Evolutionary conservation across 2,329 filamentous ascomycete species (phyloP).

Genomic region (Calonectria pauciramosa): DNA sequence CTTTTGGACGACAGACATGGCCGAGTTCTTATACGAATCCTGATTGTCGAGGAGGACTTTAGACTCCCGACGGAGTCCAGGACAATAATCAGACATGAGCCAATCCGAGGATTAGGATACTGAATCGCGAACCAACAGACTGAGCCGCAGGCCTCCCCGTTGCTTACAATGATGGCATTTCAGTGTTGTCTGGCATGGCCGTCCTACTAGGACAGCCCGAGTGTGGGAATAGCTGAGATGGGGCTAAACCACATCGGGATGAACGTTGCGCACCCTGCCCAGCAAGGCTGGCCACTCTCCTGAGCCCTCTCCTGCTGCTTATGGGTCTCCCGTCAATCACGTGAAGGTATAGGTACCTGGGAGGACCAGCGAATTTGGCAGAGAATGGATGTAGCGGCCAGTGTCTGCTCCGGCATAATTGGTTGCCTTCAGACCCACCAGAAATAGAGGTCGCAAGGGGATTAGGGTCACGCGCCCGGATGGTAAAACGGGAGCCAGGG

Average conservation of each 20-base stretch:
- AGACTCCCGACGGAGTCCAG: neutral
- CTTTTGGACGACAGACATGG: neutral
- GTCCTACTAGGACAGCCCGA: neutral
- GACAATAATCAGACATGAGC: neutral
- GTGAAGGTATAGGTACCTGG: no score
- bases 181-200: neutral
- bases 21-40: constrained; percentile 4
- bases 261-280: constrained; percentile 2
- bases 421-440: no score
- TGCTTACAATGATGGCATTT: constrained; percentile 3
- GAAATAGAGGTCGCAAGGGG: no score
- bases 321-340: no score
- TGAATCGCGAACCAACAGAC: neutral
- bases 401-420: no score
- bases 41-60: neutral
- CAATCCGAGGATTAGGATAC: neutral
- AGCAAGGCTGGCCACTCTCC: neutral
- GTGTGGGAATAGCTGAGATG: neutral
- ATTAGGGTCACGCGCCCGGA: neutral
- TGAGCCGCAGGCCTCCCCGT: neutral
- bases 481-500: neutral
- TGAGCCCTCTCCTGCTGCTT: no score
- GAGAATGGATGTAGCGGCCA: no score
- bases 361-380: no score
- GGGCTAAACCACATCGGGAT: constrained; percentile 2